A percentile compares a stretch with the other conserved stretches of the same genome.
phyloP scores from a whole-genome alignment of 2,329 filamentous ascomycete species.

The Raffaelea arxii region DNA sequence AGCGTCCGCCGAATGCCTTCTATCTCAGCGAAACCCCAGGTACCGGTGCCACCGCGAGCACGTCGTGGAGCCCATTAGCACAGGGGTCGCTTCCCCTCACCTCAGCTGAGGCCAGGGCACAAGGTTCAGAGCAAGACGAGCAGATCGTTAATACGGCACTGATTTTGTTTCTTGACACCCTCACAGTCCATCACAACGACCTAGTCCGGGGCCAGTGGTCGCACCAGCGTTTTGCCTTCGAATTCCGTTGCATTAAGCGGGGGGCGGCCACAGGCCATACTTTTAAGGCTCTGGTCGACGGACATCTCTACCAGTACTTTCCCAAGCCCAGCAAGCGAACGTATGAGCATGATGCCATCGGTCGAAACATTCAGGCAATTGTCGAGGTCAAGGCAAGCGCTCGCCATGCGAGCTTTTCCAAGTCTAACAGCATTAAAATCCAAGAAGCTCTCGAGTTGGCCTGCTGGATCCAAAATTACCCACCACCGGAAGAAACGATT shows the following conservation, averaged over 20 bases:
- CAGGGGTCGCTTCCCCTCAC: no score
- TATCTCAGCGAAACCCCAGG: no score
- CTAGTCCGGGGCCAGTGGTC: background rate
- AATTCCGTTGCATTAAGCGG: background rate
- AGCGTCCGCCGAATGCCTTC: no score
- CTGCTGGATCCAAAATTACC: background rate
- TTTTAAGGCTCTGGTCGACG: background rate
- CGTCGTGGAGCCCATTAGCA: no score
- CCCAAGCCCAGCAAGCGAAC: no score
- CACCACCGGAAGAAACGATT: background rate
- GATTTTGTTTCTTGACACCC: background rate
- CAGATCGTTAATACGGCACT: background rate
- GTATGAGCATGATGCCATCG: background rate
- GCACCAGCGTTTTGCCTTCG: background rate
- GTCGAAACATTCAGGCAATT: background rate
- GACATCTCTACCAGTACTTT: background rate
- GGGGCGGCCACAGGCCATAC: no score
- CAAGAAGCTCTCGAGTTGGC: background rate
- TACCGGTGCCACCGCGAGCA: no score
- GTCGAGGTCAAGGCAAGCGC: background rate
- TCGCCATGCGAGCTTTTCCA: background rate
- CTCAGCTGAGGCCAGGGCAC: background rate
- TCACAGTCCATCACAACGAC: background rate
- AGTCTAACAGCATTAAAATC: background rate
- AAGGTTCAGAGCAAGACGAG: background rate